Evolutionary conservation across 768 basidiomycete species (phyloP).

Genomic region (Cystofilobasidium capitatum): DNA sequence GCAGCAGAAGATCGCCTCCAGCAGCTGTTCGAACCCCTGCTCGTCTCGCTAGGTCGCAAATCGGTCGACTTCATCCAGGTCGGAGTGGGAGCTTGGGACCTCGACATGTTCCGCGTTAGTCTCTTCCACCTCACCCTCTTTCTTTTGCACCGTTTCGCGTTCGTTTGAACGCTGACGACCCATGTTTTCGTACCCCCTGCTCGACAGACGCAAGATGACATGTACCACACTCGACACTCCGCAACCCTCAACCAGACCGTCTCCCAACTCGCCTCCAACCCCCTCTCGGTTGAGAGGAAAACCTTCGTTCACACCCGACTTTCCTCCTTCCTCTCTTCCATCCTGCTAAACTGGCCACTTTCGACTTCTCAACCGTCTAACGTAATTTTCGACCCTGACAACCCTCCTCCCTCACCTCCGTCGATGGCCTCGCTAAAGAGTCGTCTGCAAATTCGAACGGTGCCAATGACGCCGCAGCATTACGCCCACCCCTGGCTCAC

Average conservation of each 20-base stretch:
- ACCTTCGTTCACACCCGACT: too few relatives aligned
- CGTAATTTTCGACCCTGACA: too few relatives aligned
- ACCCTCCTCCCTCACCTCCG: too few relatives aligned
- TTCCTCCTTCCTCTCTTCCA: too few relatives aligned
- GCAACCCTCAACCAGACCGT: not conserved
- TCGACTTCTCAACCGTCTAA: too few relatives aligned
- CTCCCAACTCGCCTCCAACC: not conserved
- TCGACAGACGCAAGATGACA: not conserved
- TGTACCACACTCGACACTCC: not conserved
- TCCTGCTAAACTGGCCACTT: too few relatives aligned
- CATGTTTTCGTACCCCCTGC: too few relatives aligned
- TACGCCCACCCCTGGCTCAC: not conserved
- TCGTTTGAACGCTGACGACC: too few relatives aligned
- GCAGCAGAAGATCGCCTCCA: constrained; percentile 4
- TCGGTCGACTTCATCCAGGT: constrained; percentile 19
- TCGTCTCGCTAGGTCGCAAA: not conserved
- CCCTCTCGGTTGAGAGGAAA: not conserved
- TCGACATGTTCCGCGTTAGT: constrained; percentile 6
- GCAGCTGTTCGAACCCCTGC: constrained; percentile 13
- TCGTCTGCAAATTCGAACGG: not conserved
- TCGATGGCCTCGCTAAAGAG: too few relatives aligned
- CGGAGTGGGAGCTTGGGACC: constrained; percentile 24
- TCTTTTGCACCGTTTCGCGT: too few relatives aligned
- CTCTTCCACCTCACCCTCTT: too few relatives aligned
- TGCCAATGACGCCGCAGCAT: not conserved